These are phyloP conservation scores for Suhomyces emberorum DNA, from an alignment of 805 yeast species.

Conservation along the genomic window DNA sequence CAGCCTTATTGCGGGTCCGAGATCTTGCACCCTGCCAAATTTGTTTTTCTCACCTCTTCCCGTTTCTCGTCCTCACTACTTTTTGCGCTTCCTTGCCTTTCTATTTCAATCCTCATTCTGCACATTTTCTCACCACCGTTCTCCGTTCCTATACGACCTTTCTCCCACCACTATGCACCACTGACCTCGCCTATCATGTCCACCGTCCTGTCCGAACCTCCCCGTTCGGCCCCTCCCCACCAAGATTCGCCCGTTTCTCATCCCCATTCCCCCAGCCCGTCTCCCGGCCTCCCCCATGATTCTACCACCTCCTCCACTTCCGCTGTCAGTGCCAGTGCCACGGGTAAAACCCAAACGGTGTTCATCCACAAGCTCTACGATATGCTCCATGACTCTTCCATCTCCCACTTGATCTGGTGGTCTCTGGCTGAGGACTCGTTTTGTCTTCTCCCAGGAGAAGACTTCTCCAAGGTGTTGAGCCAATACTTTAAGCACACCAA, in stretches of 20 bases:
- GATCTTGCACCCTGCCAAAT: too few relatives aligned
- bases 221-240: slow-evolving; percentile 1
- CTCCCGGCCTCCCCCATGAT: slow-evolving; percentile 3
- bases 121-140: too few relatives aligned
- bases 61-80: too few relatives aligned
- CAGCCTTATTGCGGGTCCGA: too few relatives aligned
- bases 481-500: slow-evolving; percentile 51
- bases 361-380: slow-evolving; percentile 89
- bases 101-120: too few relatives aligned
- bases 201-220: slow-evolving; percentile 3
- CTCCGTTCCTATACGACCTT: too few relatives aligned
- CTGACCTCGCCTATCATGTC: slow-evolving; percentile 1
- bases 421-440: slow-evolving; percentile 66
- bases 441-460: slow-evolving; percentile 79
- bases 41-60: too few relatives aligned
- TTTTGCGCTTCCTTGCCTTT: too few relatives aligned
- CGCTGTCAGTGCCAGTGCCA: slow-evolving; percentile 4
- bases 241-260: not conserved
- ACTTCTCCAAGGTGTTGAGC: slow-evolving; percentile 69
- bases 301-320: slow-evolving; percentile 2
- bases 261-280: slow-evolving; percentile 5
- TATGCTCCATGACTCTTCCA: slow-evolving; percentile 77
- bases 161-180: too few relatives aligned
- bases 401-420: slow-evolving; percentile 87
- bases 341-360: slow-evolving; percentile 38